Conservation (phyloP, 2,329 filamentous ascomycete genomes). For the Botrytis deweyae region DNA sequence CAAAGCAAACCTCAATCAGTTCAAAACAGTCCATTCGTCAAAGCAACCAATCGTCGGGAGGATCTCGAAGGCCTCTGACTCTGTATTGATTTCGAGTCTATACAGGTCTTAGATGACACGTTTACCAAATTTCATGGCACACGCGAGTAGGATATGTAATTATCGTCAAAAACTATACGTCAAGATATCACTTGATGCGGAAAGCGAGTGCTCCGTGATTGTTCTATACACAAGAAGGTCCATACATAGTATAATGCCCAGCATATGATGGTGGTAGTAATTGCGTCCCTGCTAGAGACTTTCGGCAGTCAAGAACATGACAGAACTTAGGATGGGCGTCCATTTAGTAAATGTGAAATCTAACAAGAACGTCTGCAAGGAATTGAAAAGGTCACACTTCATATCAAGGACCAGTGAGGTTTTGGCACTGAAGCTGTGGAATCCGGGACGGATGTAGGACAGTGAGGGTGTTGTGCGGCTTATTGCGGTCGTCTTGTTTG, state of each 20-base stretch:
- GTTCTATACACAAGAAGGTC: neutral
- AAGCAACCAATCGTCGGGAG: neutral
- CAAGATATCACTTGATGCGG: neutral
- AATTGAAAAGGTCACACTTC: neutral
- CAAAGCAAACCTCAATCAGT: neutral
- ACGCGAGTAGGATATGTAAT: neutral
- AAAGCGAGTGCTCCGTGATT: neutral
- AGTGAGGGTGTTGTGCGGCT: constrained; percentile 28
- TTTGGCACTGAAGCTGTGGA: neutral
- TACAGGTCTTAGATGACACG: neutral
- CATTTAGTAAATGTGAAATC: neutral
- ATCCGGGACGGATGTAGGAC: neutral
- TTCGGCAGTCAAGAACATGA: neutral
- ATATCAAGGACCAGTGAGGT: neutral
- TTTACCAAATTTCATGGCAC: neutral
- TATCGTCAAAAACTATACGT: neutral
- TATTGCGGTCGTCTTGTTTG: constrained; percentile 29
- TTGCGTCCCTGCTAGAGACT: neutral
- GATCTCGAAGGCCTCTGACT: neutral
- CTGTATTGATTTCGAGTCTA: neutral
- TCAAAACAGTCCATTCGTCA: neutral
- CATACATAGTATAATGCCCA: neutral
- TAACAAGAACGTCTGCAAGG: neutral
- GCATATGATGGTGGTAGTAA: neutral
- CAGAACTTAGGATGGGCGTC: neutral